A percentile compares a stretch with the other conserved stretches of the same genome.
Conservation (phyloP, 2,329 filamentous ascomycete genomes). For the Aspergillus versicolor region DNA sequence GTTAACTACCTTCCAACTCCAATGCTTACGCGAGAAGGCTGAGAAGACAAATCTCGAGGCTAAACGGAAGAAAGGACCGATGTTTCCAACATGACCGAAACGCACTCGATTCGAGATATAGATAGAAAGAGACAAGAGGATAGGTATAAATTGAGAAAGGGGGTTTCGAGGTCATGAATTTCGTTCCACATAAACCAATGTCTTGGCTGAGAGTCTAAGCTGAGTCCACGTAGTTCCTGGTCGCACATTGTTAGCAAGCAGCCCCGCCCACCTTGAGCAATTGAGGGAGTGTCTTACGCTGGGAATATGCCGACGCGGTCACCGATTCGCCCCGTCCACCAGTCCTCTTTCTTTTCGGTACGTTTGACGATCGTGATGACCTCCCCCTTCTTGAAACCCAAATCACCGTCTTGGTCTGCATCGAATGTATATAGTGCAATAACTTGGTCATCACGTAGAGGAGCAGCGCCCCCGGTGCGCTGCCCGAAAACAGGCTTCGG, state of each 20-base stretch:
- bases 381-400: slow-evolving; percentile 97
- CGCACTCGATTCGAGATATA: slow-evolving; percentile 1
- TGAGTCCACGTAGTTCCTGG: slow-evolving; percentile 40
- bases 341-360: slow-evolving; percentile 91
- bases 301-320: slow-evolving; percentile 88
- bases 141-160: slow-evolving; percentile 3
- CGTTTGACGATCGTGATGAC: slow-evolving; percentile 92
- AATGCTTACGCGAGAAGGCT: slow-evolving; percentile 7
- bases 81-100: slow-evolving; percentile 2
- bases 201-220: slow-evolving; percentile 20
- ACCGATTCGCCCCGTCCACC: slow-evolving; percentile 95
- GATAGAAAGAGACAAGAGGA: slow-evolving; percentile 1
- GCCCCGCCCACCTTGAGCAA: neutral
- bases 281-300: slow-evolving; percentile 53
- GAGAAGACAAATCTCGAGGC: neutral
- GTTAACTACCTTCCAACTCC: slow-evolving; percentile 6
- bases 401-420: slow-evolving; percentile 84
- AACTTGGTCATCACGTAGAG: slow-evolving; percentile 68
- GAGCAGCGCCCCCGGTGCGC: slow-evolving; percentile 40
- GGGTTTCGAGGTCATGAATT: slow-evolving; percentile 18
- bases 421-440: slow-evolving; percentile 93
- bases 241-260: slow-evolving; percentile 12
- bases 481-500: slow-evolving; percentile 80
- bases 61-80: neutral
- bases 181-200: slow-evolving; percentile 25